phyloP scores from a whole-genome alignment of 495 filamentous ascomycete species.

The Talaromyces ruber region DNA sequence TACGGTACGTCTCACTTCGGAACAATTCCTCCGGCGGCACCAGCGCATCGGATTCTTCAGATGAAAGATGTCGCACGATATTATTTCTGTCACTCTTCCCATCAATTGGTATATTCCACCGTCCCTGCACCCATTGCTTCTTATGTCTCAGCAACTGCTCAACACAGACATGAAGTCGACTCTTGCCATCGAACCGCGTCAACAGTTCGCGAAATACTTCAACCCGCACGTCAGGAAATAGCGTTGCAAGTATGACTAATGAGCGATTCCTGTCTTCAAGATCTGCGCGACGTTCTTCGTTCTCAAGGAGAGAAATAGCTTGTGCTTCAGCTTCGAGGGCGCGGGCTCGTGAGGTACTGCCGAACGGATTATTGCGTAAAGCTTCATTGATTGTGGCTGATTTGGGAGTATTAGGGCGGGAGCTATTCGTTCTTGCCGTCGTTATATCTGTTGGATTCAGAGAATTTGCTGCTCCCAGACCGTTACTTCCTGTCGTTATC shows the following conservation, averaged over 20 bases:
- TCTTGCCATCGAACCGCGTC: constrained; percentile 69
- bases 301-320: neutral
- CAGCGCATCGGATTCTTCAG: constrained; percentile 8
- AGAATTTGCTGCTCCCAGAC: neutral
- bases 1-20: constrained; percentile 62
- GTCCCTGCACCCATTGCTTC: constrained; percentile 63
- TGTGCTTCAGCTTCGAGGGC: constrained; percentile 9
- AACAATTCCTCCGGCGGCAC: constrained; percentile 67
- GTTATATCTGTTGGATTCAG: neutral
- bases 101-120: constrained; percentile 49
- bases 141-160: constrained; percentile 76
- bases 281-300: constrained; percentile 24
- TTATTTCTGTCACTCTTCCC: constrained; percentile 11
- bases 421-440: neutral
- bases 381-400: constrained; percentile 33
- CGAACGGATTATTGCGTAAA: constrained; percentile 37
- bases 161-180: constrained; percentile 73
- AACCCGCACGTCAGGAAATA: constrained; percentile 82
- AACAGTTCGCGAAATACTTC: constrained; percentile 94
- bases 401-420: constrained; percentile 6
- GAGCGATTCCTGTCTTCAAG: constrained; percentile 67
- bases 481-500: neutral
- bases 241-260: constrained; percentile 58
- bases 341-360: constrained; percentile 25
- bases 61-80: neutral